Conservation (phyloP, 169 alveolate species). For the Plasmodium chabaudi region DNA sequence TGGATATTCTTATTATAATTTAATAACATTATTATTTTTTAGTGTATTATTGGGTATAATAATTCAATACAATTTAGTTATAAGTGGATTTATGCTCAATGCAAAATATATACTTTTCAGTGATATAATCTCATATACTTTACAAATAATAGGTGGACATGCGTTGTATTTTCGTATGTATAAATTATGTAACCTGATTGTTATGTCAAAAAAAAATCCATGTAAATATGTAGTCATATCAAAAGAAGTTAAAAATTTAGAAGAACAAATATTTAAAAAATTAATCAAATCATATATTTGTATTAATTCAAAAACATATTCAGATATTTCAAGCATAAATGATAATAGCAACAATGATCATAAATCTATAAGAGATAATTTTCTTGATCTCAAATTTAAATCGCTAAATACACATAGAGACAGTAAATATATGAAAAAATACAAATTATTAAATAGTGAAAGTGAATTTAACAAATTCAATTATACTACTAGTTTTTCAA, state of each 20-base stretch:
- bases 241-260: conserved; percentile 76
- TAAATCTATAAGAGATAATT: conserved; percentile 5
- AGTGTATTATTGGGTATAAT: conserved; percentile 65
- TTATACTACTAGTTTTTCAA: conserved; percentile 14
- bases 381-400: no score
- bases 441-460: background rate
- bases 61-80: conserved; percentile 50
- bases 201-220: conserved; percentile 77
- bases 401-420: no score
- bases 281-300: conserved; percentile 65
- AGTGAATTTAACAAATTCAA: background rate
- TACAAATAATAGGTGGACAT: conserved; percentile 77
- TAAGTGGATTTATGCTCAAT: conserved; percentile 28
- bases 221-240: conserved; percentile 77
- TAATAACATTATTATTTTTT: conserved; percentile 72
- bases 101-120: conserved; percentile 52
- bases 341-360: conserved; percentile 5
- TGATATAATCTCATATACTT: conserved; percentile 74
- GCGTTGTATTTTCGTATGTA: conserved; percentile 77
- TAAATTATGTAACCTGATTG: conserved; percentile 77
- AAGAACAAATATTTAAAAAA: conserved; percentile 74
- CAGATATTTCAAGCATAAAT: conserved; percentile 40
- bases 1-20: conserved; percentile 79
- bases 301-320: conserved; percentile 42
- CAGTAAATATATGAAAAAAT: no score